Base-by-base conservation (phyloP, 768 basidiomycete species). In the Suillus decipiens region DNA sequence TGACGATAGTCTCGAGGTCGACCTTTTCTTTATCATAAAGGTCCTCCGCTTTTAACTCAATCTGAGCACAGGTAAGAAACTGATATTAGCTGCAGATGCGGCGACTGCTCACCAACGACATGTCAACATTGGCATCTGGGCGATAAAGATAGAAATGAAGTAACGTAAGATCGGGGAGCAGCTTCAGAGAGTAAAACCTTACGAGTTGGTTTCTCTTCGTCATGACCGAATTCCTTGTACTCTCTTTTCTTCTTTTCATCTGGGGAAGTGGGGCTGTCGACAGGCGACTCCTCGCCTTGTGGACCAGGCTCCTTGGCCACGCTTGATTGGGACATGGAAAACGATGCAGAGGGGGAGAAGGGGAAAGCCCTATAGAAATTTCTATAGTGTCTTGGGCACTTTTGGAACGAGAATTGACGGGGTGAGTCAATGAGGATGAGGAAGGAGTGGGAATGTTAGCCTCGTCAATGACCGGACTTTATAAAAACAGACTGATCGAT, bases 1-100 rank as follows among this genome's bases (percentile, higher is more conserved):
- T 91, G 67, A 93, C 90, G 69, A 99, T 90, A 24, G 95, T 96
- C 82, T 98, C 96, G 64, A 99, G 83, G 78, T 99, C 96, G 78
- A 99, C 96, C 82, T 99, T 99, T 80, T 99, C 96, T 81, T 96
- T 96, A 79, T 97, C 95, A 76, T 97, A 98, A 57, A 95, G 79
- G 76, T 96, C 94, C 77, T 95, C 94, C 4, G 93, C 93, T 76
- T 89, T 94, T 69, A 96, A 84, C 78, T 95, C 90, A 64, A 96
- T 95, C 86, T 82, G 61, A n/a, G 61, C 17, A 69, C 36, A 5
- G 24, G 50, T 42, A 9, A 51, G 2, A n/a, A 15, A 0, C 10
- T 37, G 2, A 50, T 3, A 6, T 42, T 19, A 54, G 48, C 48
- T 57, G 1, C 12, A 62, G 45, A 62, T 64, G 67, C 28, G 17